A percentile compares a stretch with the other conserved stretches of the same genome.
Conservation (phyloP, 805 yeast species). For the Hanseniaspora jakobsenii region DNA sequence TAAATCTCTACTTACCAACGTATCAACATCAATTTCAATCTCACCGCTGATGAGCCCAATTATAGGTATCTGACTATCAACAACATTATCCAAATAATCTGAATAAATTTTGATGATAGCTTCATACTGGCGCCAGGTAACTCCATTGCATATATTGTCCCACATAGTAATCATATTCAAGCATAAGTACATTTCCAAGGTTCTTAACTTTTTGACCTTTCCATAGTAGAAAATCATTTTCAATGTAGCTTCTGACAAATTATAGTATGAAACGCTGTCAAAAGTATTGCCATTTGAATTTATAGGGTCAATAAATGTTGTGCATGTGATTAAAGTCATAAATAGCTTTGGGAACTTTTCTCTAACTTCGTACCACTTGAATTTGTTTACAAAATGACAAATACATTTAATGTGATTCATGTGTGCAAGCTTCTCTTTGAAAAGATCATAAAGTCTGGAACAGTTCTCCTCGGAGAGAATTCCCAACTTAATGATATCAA, state of each 20-base stretch:
- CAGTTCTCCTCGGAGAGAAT: slow-evolving; percentile 52
- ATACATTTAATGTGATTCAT: slow-evolving; percentile 42
- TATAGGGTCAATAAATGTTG: slow-evolving; percentile 35
- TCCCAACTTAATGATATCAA: slow-evolving; percentile 49
- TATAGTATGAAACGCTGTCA: slow-evolving; percentile 35
- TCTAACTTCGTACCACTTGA: slow-evolving; percentile 38
- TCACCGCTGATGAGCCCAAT: slow-evolving; percentile 25
- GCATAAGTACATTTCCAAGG: slow-evolving; percentile 36
- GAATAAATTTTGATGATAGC: slow-evolving; percentile 31
- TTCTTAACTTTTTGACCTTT: slow-evolving; percentile 43
- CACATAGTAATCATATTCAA: slow-evolving; percentile 50
- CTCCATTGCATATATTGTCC: slow-evolving; percentile 43
- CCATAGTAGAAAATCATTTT: slow-evolving; percentile 28
- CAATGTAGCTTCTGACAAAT: slow-evolving; percentile 43
- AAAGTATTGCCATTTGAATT: slow-evolving; percentile 18
- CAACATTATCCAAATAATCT: slow-evolving; percentile 62
- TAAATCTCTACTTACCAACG: slow-evolving; percentile 20
- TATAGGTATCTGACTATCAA: slow-evolving; percentile 45
- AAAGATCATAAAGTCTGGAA: slow-evolving; percentile 37
- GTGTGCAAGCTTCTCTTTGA: slow-evolving; percentile 36
- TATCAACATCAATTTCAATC: slow-evolving; percentile 13
- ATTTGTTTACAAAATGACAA: slow-evolving; percentile 33
- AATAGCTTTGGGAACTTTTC: slow-evolving; percentile 48
- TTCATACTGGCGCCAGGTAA: slow-evolving; percentile 3
- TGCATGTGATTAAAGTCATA: slow-evolving; percentile 50